Base-by-base conservation (phyloP, 2,329 filamentous ascomycete species). In the Sclerotinia subarctica region DNA sequence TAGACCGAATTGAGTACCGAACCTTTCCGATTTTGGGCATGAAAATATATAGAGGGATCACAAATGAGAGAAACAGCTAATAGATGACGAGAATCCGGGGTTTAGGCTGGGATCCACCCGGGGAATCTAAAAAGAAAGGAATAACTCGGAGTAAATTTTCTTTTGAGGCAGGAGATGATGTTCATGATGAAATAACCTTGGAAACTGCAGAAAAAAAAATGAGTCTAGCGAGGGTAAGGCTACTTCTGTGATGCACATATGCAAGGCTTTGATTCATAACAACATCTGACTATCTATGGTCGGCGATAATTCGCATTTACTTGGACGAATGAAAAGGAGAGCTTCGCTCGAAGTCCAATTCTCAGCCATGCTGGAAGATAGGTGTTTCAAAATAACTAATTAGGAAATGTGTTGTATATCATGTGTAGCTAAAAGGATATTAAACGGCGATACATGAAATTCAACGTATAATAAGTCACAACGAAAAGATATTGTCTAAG, bases 261-360 rank as follows among this genome's bases (percentile, higher is more conserved):
- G 59, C 47, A 63, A 52, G 57, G 57, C 46, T 63, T 52, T 35
- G 46, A 52, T 52, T 52, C 32, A 51, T 47, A 63, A 26, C 7
- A 21, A 21, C 32, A 64, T 64, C 49, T 44, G 32, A 64, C 26
- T 42, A 59, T n/a, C 24, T 42, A 46, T 64, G 24, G 24, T 64
- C 60, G 47, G 60, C 60, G 60, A 54, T 64, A 54, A 64, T n/a
- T 54, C 60, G 60, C n/a, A 7, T n/a, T 53, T 15, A 17, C 29
- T 44, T 21, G 24, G 4, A 29, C n/a, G 15, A 44, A 58, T 57
- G 4, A 44, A 44, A 63, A 4, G 17, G 7, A 29, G 32, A 64
- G 49, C 62, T 49, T 44, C 62, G 44, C 62, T 64, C 15, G 35
- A 64, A 54, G n/a, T 64, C 49, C 19, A 54, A 47, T n/a, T 64